Base-by-base conservation (phyloP, 2,329 filamentous ascomycete species). In the Aspergillus transmontanensis region DNA sequence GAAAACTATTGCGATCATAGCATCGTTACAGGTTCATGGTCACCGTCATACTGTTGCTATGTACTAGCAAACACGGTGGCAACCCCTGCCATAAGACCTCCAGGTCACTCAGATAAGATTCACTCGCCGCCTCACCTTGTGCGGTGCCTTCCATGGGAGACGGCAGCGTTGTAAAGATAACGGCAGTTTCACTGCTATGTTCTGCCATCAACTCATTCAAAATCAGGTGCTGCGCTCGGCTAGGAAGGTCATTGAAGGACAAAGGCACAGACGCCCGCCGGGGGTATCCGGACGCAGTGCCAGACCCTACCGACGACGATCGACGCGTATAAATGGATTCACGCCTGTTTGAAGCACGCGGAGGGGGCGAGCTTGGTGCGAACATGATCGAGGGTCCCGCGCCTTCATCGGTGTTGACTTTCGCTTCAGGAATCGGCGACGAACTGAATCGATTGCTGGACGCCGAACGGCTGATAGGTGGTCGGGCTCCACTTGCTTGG, bases 21-120 rank as follows among this genome's bases (percentile, higher is more conserved):
- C 21, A 19, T 60, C 67, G 48, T 75, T 69, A 81, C 36, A 80
- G 65, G 62, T 80, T 80, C 74, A 80, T 79, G 59, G 79, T 96
- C 54, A 96, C 92, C 19, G 92, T 96, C 90, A 96, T 93, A 72
- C 89, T 93, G 77, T 96, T 96, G 77, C 90, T 93, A 78, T 96
- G 85, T 45, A 96, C 90, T 75, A 96, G 80, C 71, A 96, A 76
- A 53, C 88, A 87, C 1, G 93, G 92, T 32, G 92, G 92, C 65
- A 94, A 79, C 12, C 87, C 90, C 71, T 90, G 86, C 75, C 90
- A 94, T 62, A 96, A 78, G 2, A 95, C 86, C 76, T 95, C 91
- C 64, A 94, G 82, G 76, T 93, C 90, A 57, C 86, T 89, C 55
- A 96, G 81, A 76, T 95, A 96, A 65, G 86, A 85, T 62, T 92